Percentiles rank a stretch among this genome's conserved stretches.
Evolutionary conservation across 192 early-diverging fungal species (phyloP).

Genomic region (Umbelopsis sp.): DNA sequence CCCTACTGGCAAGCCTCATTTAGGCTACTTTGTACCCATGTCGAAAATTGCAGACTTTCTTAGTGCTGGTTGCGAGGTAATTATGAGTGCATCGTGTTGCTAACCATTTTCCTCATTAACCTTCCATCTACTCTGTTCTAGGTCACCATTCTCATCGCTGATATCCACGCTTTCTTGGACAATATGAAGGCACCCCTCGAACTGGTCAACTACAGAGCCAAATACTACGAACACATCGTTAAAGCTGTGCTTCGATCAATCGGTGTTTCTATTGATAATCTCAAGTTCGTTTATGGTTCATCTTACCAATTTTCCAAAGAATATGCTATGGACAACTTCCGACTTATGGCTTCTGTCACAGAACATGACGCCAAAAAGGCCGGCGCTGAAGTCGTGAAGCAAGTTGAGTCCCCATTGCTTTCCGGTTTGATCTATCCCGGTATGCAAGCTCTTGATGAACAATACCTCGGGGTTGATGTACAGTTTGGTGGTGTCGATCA

Average conservation of each 20-base stretch:
- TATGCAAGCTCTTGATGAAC: constrained; percentile 97
- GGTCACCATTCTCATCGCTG: constrained; percentile 90
- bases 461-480: constrained; percentile 91
- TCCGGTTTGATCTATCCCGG: constrained; percentile 97
- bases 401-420: constrained; percentile 83
- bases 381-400: constrained; percentile 98
- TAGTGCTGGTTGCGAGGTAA: constrained; percentile 83
- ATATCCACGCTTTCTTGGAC: constrained; percentile 98
- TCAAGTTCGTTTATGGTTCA: constrained; percentile 91
- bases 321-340: constrained; percentile 92
- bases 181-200: constrained; percentile 98
- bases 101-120: too few species aligned
- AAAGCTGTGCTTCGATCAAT: constrained; percentile 91
- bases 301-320: constrained; percentile 85
- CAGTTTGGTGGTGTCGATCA: constrained; percentile 99
- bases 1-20: constrained; percentile 92
- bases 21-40: constrained; percentile 98
- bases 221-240: constrained; percentile 93
- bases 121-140: constrained; percentile 35
- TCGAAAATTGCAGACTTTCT: constrained; percentile 97
- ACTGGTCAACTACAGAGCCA: constrained; percentile 80
- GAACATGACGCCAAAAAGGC: constrained; percentile 98
- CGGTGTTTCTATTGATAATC: constrained; percentile 90
- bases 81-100: too few species aligned
- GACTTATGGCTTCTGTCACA: constrained; percentile 79